Evolutionary conservation across 495 filamentous ascomycete genomes (phyloP), one percentile per base, ranked within the genome.

Genomic region (Tuber umbilicatum): DNA sequence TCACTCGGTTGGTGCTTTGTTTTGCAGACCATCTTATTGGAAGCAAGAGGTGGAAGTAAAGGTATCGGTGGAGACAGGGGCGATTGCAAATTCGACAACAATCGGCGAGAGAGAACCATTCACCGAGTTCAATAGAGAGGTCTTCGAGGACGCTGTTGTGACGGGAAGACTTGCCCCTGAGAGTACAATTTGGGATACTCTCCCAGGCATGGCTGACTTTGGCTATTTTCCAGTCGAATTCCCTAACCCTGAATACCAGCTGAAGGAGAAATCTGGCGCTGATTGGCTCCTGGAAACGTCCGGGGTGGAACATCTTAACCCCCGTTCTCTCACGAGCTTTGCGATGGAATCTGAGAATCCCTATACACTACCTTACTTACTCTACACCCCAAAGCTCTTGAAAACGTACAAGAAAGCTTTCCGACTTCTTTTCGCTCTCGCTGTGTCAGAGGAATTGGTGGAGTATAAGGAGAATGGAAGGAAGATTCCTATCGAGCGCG

Each of bases 21-120:
- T 23, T 60, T 74, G 64, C 39, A 68, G 42, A 41, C n/a, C 67
- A 0, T 38, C 23, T 16, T 74, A 74, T 68, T 76, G 68, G 67
- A 27, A 67, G 4, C 74, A 76, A 39, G 3, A 12, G 5, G 71
- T 74, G 17, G 64, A 55, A 21, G n/a, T 50, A 50, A 50, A 9
- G 45, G 45, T 50, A 50, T 50, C 21, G n/a, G 19, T n/a, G 10
- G 45, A 50, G 19, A 50, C 21, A 1, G 45, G 45, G 21, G 21
- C 21, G 45, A 50, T 50, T n/a, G 19, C 23, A 19, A 10, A n/a
- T n/a, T 50, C 45, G 45, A 50, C 45, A 7, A n/a, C 45, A 50
- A n/a, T 27, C 1, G 64, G 74, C 4, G 3, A 19, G 10, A 41
- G 64, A 10, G 70, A n/a, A 0, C 43, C 37, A n/a, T 76, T 74